A percentile compares a stretch with the other conserved stretches of the same genome.
These are phyloP conservation scores for Diaporthe eres DNA, from an alignment of 2,329 filamentous ascomycete species.

Conservation along the genomic window DNA sequence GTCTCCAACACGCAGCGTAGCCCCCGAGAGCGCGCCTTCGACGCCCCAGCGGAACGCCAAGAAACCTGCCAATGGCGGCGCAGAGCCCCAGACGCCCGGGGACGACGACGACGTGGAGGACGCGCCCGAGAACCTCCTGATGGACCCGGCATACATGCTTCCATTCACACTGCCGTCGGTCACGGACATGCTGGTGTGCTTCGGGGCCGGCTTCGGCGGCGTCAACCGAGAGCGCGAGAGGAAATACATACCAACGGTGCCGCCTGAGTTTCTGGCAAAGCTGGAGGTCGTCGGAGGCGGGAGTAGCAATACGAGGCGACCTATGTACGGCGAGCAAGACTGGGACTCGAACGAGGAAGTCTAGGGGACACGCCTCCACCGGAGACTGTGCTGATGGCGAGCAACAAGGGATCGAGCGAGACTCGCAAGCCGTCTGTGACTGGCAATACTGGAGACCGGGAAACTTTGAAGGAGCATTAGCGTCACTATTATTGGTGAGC, in stretches of 20 bases:
- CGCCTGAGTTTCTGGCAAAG: conserved; percentile 91
- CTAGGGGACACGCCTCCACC: conserved; percentile 45
- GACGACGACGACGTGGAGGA: conserved; percentile 75
- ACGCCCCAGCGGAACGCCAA: conserved; percentile 57
- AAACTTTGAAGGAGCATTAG: conserved; percentile 11
- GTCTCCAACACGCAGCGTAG: conserved; percentile 48
- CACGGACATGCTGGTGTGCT: conserved; percentile 97
- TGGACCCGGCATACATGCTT: conserved; percentile 92
- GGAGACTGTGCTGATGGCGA: conserved; percentile 12
- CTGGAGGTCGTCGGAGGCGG: conserved; percentile 72
- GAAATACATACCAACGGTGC: conserved; percentile 96
- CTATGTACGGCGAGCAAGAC: conserved; percentile 74
- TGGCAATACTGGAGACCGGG: conserved; percentile 10
- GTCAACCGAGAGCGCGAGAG: conserved; percentile 91
- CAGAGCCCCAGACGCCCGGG: conserved; percentile 55
- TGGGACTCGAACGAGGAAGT: conserved; percentile 76
- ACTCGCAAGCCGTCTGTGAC: conserved; percentile 19
- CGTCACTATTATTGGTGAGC: conserved; percentile 27
- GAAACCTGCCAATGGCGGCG: conserved; percentile 54
- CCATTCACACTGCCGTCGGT: conserved; percentile 96
- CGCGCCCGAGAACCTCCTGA: conserved; percentile 79
- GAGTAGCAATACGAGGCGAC: conserved; percentile 58
- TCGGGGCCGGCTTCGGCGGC: conserved; percentile 94
- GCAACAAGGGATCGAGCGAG: conserved; percentile 25
- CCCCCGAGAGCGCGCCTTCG: conserved; percentile 56